A percentile compares a stretch with the other conserved stretches of the same genome.
phyloP scores from a whole-genome alignment of 768 basidiomycete genomes.

The Daedalea quercina region DNA sequence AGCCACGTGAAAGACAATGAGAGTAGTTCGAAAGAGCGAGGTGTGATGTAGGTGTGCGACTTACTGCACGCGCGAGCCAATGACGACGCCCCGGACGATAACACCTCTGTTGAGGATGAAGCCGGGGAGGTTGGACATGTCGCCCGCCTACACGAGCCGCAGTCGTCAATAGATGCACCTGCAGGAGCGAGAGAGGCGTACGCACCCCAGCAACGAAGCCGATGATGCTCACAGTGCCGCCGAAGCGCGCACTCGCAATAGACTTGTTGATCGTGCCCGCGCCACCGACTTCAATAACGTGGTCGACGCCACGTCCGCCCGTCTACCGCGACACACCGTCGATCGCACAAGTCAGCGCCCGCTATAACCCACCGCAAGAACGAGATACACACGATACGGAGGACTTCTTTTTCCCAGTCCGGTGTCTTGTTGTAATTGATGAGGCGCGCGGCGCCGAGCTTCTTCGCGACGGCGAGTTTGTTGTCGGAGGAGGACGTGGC shows the following conservation, averaged over 20 bases:
- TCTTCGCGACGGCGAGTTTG: constrained; percentile 46
- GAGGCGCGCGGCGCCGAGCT: constrained; percentile 44
- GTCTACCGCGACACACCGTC: constrained; percentile 19
- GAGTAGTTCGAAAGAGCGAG: background rate
- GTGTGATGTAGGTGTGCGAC: constrained; percentile 12
- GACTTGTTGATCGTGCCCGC: constrained; percentile 41
- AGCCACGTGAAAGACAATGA: too few species aligned
- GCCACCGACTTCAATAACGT: constrained; percentile 48
- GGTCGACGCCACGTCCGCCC: constrained; percentile 25
- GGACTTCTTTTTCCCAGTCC: constrained; percentile 51
- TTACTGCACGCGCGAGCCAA: constrained; percentile 55
- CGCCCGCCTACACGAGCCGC: constrained; percentile 5
- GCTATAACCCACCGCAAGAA: background rate
- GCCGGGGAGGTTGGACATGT: constrained; percentile 14
- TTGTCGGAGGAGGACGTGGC: constrained; percentile 61
- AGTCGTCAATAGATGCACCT: constrained; percentile 20
- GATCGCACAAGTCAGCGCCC: background rate
- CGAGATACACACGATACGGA: constrained; percentile 32
- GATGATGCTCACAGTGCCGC: constrained; percentile 43
- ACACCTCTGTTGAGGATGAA: constrained; percentile 19
- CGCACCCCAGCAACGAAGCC: constrained; percentile 42
- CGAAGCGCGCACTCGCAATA: constrained; percentile 30
- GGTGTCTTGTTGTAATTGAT: constrained; percentile 58
- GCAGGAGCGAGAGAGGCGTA: constrained; percentile 8
- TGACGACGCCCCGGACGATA: constrained; percentile 42